These are phyloP conservation scores for Lachnellula hyalina DNA, from an alignment of 2,329 filamentous ascomycete genomes.

Conservation along the genomic window DNA sequence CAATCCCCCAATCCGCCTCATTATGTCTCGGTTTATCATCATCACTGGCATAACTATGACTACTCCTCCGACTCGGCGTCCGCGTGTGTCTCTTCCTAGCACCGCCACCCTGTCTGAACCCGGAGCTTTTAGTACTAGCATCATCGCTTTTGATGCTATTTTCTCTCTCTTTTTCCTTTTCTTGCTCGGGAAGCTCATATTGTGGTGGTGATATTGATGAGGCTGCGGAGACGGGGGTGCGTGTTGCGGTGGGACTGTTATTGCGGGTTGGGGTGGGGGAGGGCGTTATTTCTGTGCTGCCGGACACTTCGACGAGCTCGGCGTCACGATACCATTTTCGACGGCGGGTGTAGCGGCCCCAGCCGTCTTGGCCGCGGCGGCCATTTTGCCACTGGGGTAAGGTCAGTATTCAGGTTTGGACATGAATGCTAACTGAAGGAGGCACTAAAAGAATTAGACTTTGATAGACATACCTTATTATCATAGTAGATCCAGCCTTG, in stretches of 20 bases:
- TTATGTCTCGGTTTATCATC: conserved; percentile 41
- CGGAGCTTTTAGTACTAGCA: conserved; percentile 13
- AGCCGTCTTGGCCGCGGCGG: conserved; percentile 77
- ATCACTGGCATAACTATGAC: conserved; percentile 15
- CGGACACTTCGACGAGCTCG: conserved; percentile 74
- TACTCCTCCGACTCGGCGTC: conserved; percentile 14
- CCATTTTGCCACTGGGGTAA: conserved; percentile 75
- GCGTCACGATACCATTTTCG: conserved; percentile 97
- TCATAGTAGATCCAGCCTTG: conserved; percentile 97
- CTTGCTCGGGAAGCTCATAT: conserved; percentile 11
- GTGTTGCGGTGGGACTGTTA: conserved; percentile 23
- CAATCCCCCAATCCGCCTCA: conserved; percentile 68
- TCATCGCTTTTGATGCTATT: conserved; percentile 13
- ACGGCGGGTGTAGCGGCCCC: conserved; percentile 88
- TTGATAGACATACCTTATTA: conserved; percentile 63
- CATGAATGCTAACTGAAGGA: too few species aligned
- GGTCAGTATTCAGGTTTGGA: neutral
- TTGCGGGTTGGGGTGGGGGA: conserved; percentile 35
- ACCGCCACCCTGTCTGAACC: conserved; percentile 14
- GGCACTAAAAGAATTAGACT: too few species aligned
- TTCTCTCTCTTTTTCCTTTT: conserved; percentile 7
- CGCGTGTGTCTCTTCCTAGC: conserved; percentile 19
- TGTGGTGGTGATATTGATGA: conserved; percentile 10
- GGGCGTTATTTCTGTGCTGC: conserved; percentile 39
- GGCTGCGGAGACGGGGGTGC: neutral